These are phyloP conservation scores for Physcomitrellopsis africana DNA, from an alignment of 225 moss, liverwort and hornwort species.

Conservation along the genomic window DNA sequence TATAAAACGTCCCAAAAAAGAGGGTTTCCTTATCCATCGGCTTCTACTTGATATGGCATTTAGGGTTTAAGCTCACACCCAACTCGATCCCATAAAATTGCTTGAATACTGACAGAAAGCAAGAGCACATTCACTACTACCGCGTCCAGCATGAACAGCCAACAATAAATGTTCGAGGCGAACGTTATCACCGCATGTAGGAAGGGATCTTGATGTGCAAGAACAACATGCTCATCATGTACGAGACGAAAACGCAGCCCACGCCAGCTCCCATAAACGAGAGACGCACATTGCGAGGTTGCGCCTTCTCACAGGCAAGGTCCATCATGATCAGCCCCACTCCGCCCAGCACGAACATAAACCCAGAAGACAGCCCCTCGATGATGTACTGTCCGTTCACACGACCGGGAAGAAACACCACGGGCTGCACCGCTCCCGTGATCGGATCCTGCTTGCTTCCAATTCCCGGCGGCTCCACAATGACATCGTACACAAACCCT, in stretches of 20 bases:
- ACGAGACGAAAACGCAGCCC: conserved; percentile 75
- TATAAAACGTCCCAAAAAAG: not conserved
- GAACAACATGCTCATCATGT: conserved; percentile 94
- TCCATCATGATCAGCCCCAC: conserved; percentile 89
- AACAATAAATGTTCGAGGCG: conserved; percentile 17
- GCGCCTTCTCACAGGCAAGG: conserved; percentile 76
- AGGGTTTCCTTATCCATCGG: conserved; percentile 3
- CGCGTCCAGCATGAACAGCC: not conserved
- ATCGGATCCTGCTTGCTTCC: conserved; percentile 95
- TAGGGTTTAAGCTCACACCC: conserved; percentile 34
- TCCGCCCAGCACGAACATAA: conserved; percentile 96
- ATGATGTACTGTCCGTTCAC: conserved; percentile 99
- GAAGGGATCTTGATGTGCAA: conserved; percentile 94
- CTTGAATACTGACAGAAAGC: conserved; percentile 6
- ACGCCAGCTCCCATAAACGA: conserved; percentile 82
- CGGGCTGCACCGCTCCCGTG: conserved; percentile 93
- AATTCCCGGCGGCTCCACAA: conserved; percentile 97
- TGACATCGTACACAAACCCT: conserved; percentile 97
- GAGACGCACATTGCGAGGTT: conserved; percentile 83
- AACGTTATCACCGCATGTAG: conserved; percentile 60
- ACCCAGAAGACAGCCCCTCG: conserved; percentile 91
- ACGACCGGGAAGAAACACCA: conserved; percentile 86
- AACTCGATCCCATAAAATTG: conserved; percentile 1
- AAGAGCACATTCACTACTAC: conserved; percentile 14
- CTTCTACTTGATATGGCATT: conserved; percentile 1